phyloP scores from a whole-genome alignment of 129 eudicot genomes.

The Silybum marianum region DNA sequence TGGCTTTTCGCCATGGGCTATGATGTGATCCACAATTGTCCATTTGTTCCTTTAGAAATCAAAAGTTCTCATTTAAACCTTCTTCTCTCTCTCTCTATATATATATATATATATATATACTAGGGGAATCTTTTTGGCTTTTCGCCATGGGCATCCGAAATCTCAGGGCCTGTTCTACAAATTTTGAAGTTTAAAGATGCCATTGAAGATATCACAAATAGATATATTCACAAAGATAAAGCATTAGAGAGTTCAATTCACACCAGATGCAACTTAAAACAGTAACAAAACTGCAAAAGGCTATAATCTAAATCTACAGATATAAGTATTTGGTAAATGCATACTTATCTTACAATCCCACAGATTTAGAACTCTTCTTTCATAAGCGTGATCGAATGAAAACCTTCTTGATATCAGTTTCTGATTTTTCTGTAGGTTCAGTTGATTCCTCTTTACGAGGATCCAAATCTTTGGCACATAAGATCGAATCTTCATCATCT shows the following conservation, averaged over 20 bases:
- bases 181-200: not conserved
- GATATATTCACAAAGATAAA: slow-evolving; percentile 5
- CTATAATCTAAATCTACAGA: slow-evolving; percentile 20
- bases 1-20: too few species aligned
- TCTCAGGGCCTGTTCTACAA: not conserved
- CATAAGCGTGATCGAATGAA: slow-evolving; percentile 78
- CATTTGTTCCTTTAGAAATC: too few species aligned
- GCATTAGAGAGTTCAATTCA: slow-evolving; percentile 18
- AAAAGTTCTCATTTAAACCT: too few species aligned
- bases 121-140: too few species aligned
- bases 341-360: slow-evolving; percentile 24
- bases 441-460: slow-evolving; percentile 47
- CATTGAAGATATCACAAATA: slow-evolving; percentile 10
- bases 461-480: slow-evolving; percentile 41
- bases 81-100: too few species aligned
- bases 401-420: slow-evolving; percentile 44
- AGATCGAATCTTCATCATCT: slow-evolving; percentile 40
- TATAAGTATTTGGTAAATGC: slow-evolving; percentile 13
- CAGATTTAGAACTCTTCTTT: not conserved
- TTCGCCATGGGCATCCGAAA: too few species aligned
- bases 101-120: too few species aligned
- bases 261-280: slow-evolving; percentile 30
- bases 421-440: slow-evolving; percentile 47
- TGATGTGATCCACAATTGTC: too few species aligned
- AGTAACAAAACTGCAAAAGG: slow-evolving; percentile 25